phyloP scores from a whole-genome alignment of 2,329 filamentous ascomycete genomes.

The Emericellopsis cladophorae region DNA sequence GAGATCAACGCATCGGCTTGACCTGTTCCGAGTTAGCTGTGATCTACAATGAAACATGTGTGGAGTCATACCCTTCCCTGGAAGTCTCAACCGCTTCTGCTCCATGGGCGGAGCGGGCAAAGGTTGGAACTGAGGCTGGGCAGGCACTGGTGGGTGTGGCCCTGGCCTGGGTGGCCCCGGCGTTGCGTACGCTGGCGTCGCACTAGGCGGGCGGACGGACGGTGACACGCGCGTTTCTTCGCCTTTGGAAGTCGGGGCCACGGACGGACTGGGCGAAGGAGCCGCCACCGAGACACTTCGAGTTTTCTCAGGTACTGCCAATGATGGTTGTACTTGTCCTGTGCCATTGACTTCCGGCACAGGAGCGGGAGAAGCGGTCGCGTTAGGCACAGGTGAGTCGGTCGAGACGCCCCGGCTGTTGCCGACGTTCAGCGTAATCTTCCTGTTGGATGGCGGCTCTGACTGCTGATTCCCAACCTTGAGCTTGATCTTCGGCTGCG shows the following conservation, averaged over 20 bases:
- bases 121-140: conserved; percentile 11
- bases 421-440: conserved; percentile 61
- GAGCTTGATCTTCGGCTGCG: conserved; percentile 68
- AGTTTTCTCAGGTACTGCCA: conserved; percentile 22
- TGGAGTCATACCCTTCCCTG: conserved; percentile 27
- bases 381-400: conserved; percentile 7
- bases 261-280: conserved; percentile 32
- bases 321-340: not conserved
- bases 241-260: conserved; percentile 11
- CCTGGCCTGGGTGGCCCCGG: not conserved
- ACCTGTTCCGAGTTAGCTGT: conserved; percentile 22
- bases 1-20: conserved; percentile 52
- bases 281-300: conserved; percentile 21
- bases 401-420: conserved; percentile 37
- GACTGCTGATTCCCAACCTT: conserved; percentile 46
- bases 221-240: conserved; percentile 7
- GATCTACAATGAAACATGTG: not conserved
- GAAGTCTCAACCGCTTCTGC: conserved; percentile 21
- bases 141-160: not conserved
- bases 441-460: conserved; percentile 36
- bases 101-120: conserved; percentile 19
- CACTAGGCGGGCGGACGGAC: conserved; percentile 6
- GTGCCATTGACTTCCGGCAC: conserved; percentile 4
- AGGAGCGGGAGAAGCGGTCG: not conserved
- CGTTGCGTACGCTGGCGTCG: conserved; percentile 2